Evolutionary conservation across 2,329 filamentous ascomycete genomes (phyloP).

Genomic region (Onygena corvina): DNA sequence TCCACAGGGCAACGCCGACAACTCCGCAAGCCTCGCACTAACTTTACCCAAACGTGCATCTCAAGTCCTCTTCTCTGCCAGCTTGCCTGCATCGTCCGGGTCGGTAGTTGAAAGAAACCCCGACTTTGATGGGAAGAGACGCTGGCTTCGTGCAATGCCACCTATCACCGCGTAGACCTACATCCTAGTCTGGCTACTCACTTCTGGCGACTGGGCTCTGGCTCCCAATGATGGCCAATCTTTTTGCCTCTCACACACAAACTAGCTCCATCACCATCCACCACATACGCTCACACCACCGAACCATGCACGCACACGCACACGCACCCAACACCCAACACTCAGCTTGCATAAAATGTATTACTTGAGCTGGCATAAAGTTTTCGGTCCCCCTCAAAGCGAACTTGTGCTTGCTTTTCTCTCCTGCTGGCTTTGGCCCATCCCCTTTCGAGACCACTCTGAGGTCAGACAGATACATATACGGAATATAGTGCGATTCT

Average conservation of each 20-base stretch:
- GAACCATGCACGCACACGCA: no score
- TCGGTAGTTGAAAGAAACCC: neutral
- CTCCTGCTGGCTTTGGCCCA: neutral
- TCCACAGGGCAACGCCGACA: slow-evolving; percentile 2
- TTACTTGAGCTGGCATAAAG: neutral
- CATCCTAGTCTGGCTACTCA: neutral
- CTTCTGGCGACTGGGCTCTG: neutral
- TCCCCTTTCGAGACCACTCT: neutral
- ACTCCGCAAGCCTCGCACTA: slow-evolving; percentile 4
- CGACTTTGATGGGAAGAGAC: neutral
- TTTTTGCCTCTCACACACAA: neutral
- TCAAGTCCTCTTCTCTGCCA: neutral
- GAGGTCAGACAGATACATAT: neutral
- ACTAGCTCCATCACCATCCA: neutral
- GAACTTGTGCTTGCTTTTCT: slow-evolving; percentile 3
- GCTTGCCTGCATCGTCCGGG: neutral
- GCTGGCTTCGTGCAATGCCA: neutral
- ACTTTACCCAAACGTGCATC: neutral
- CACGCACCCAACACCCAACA: neutral
- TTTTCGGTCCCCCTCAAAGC: neutral
- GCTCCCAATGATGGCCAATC: neutral
- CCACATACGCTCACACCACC: no score
- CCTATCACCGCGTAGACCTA: neutral
- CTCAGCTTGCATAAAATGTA: slow-evolving; percentile 3
- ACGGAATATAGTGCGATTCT: no score